Conservation (phyloP, 176 grass and related monocot genomes). For the Eragrostis nindensis region DNA sequence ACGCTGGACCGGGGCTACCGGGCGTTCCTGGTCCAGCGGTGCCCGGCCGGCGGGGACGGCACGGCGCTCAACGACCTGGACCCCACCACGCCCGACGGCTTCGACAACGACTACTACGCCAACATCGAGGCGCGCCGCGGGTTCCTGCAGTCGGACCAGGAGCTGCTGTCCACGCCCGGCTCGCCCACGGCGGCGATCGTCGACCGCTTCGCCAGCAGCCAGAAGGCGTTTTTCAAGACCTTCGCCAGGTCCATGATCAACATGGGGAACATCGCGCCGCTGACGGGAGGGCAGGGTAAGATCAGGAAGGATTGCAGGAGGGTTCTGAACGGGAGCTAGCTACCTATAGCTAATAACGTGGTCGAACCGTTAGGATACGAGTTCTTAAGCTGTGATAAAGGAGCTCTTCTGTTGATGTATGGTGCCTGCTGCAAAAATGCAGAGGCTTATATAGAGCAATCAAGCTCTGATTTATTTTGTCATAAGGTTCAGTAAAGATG, state of each 20-base stretch:
- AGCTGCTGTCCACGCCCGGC: conserved; percentile 56
- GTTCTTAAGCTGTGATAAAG: too few species aligned
- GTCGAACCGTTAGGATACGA: too few species aligned
- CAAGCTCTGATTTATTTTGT: too few species aligned
- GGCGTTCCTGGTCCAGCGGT: conserved; percentile 38
- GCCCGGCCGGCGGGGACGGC: conserved; percentile 56
- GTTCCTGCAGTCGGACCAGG: conserved; percentile 78
- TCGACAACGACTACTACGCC: conserved; percentile 79
- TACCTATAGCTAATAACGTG: too few species aligned
- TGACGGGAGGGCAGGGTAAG: conserved; percentile 68
- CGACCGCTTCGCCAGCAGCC: conserved; percentile 49
- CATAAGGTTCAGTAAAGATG: too few species aligned
- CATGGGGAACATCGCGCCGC: conserved; percentile 72
- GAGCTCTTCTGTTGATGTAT: too few species aligned
- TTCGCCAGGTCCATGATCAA: conserved; percentile 74
- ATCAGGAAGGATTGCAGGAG: conserved; percentile 62
- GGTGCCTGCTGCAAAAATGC: too few species aligned
- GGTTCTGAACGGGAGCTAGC: conserved; percentile 62
- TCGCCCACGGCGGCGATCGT: conserved; percentile 56
- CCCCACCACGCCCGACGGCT: conserved; percentile 65
- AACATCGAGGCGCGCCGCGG: conserved; percentile 58
- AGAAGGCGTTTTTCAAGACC: conserved; percentile 70
- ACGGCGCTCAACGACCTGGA: conserved; percentile 66
- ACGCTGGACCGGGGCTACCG: conserved; percentile 57
- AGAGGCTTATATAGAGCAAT: too few species aligned